These are phyloP conservation scores for Persicaria maculosa DNA, from an alignment of 148 eudicot species.

Conservation along the genomic window DNA sequence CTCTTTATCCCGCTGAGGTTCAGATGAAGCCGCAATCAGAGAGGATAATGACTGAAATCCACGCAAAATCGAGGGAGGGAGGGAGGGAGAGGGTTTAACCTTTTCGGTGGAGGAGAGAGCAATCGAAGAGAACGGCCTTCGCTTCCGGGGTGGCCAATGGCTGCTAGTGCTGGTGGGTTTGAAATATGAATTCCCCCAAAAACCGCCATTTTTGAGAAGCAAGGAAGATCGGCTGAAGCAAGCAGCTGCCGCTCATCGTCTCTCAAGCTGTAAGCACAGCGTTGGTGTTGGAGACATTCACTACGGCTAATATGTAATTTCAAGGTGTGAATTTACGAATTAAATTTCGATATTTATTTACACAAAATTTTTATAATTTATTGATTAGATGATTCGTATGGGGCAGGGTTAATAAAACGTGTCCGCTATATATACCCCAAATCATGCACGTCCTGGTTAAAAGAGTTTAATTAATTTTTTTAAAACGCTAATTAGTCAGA, in stretches of 20 bases:
- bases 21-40: constrained; percentile 1
- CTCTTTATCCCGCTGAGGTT: constrained; percentile 30
- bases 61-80: neutral
- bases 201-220: constrained; percentile 11
- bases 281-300: neutral
- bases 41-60: neutral
- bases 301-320: too few relatives aligned
- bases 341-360: too few relatives aligned
- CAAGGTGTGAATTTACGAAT: too few relatives aligned
- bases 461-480: too few relatives aligned
- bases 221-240: neutral
- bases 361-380: too few relatives aligned
- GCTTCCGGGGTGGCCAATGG: neutral
- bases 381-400: too few relatives aligned
- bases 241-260: constrained; percentile 4
- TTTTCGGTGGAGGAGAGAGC: neutral
- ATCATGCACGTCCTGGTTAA: too few relatives aligned
- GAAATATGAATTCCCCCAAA: neutral
- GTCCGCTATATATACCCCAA: too few relatives aligned
- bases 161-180: neutral
- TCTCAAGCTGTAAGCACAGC: too few relatives aligned
- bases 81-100: neutral
- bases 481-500: too few relatives aligned
- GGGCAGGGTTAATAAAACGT: too few relatives aligned
- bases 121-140: neutral